Evolutionary conservation across 2,329 filamentous ascomycete genomes (phyloP).

Genomic region (Scedosporium minutisporum): DNA sequence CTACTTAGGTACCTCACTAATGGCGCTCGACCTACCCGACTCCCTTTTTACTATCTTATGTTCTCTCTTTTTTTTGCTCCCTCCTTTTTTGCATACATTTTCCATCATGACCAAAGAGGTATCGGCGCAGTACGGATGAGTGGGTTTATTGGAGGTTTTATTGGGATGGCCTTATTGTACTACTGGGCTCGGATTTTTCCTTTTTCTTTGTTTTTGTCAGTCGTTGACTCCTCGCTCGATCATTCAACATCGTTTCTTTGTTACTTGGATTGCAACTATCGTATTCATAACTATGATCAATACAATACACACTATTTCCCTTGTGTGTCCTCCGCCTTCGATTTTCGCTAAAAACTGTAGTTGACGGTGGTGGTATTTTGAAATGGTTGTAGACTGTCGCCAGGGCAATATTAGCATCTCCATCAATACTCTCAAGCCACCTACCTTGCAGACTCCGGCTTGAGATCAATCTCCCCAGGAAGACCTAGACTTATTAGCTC

Average conservation of each 20-base stretch:
- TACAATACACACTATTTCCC: neutral
- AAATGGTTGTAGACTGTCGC: too few relatives aligned
- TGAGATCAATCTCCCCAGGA: too few relatives aligned
- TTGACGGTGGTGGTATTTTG: too few relatives aligned
- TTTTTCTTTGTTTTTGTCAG: neutral
- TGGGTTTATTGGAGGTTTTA: neutral
- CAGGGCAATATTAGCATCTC: too few relatives aligned
- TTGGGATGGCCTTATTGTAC: neutral
- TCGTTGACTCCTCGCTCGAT: neutral
- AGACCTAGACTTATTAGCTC: neutral
- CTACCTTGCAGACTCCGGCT: too few relatives aligned
- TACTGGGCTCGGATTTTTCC: neutral
- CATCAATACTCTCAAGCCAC: too few relatives aligned
- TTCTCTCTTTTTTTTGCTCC: neutral
- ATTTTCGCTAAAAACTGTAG: too few relatives aligned
- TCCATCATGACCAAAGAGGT: constrained; percentile 1
- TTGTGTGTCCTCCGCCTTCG: neutral
- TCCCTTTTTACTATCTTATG: neutral
- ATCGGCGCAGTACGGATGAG: constrained; percentile 3
- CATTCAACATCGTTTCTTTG: neutral
- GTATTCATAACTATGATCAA: neutral
- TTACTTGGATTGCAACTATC: neutral
- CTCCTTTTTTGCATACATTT: neutral
- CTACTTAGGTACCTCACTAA: neutral
- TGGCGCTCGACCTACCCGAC: neutral